These are phyloP conservation scores for Gigaspora rosea DNA, from an alignment of 192 early-diverging fungal genomes.

Conservation along the genomic window DNA sequence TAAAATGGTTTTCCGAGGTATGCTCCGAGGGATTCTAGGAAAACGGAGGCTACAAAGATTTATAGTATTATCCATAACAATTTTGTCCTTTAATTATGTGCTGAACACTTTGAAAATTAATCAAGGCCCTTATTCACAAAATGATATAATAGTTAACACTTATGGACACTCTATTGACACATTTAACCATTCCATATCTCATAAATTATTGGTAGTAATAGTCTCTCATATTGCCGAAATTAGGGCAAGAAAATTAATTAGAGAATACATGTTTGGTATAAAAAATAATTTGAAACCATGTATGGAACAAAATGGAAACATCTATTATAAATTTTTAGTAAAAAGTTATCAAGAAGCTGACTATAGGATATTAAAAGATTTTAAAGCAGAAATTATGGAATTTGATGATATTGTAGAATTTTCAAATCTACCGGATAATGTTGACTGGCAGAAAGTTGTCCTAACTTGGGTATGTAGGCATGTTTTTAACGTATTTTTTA, in stretches of 20 bases:
- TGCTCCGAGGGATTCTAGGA: too few relatives aligned
- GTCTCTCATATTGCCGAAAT: not conserved
- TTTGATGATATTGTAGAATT: conserved; percentile 48
- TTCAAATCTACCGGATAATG: conserved; percentile 13
- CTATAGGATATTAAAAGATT: conserved; percentile 30
- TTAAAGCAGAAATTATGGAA: conserved; percentile 55
- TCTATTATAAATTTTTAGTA: conserved; percentile 52
- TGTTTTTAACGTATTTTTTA: not conserved
- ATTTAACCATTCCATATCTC: not conserved
- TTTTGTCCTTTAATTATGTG: too few relatives aligned
- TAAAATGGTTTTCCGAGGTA: too few relatives aligned
- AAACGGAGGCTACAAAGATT: too few relatives aligned
- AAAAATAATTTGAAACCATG: conserved; percentile 54
- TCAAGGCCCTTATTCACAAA: too few relatives aligned
- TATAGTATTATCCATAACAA: too few relatives aligned
- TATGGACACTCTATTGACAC: too few relatives aligned
- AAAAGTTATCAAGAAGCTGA: conserved; percentile 5
- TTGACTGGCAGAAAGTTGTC: conserved; percentile 23
- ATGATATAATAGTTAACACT: too few relatives aligned
- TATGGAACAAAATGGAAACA: conserved; percentile 42
- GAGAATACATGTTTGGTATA: conserved; percentile 58
- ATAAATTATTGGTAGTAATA: not conserved
- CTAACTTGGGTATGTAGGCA: conserved; percentile 34
- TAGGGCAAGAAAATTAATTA: conserved; percentile 37
- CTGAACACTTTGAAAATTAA: too few relatives aligned